Evolutionary conservation across 805 yeast genomes (phyloP).

Genomic region (Saccharomycopsis fibuligera): DNA sequence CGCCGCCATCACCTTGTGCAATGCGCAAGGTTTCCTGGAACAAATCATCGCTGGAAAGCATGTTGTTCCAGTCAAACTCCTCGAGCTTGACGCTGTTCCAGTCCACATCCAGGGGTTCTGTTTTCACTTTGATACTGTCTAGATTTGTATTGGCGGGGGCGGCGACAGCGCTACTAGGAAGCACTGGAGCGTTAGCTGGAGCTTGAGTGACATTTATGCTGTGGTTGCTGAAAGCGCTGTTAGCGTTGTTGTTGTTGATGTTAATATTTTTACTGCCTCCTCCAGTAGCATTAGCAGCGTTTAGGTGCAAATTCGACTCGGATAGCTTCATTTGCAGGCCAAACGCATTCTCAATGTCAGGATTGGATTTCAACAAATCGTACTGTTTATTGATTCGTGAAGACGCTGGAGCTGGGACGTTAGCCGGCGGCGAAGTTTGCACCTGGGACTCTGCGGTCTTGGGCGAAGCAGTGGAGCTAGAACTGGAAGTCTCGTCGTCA

Average conservation of each 20-base stretch:
- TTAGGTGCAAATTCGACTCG: too few relatives aligned
- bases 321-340: background rate
- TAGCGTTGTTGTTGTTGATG: too few relatives aligned
- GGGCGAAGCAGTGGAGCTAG: background rate
- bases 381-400: background rate
- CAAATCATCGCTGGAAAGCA: background rate
- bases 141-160: too few relatives aligned
- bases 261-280: too few relatives aligned
- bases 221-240: too few relatives aligned
- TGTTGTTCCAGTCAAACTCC: background rate
- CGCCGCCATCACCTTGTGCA: background rate
- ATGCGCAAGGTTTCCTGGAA: background rate
- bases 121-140: too few relatives aligned
- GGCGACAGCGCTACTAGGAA: too few relatives aligned
- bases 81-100: background rate
- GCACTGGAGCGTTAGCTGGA: too few relatives aligned
- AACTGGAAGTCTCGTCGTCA: slow-evolving; percentile 6
- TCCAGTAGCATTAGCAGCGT: too few relatives aligned
- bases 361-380: background rate
- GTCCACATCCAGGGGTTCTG: too few relatives aligned
- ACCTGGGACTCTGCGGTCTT: slow-evolving; percentile 1
- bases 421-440: background rate
- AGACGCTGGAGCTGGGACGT: background rate
- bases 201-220: too few relatives aligned
- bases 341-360: background rate